Evolutionary conservation across 1,284 basidiomycete species (phyloP).

Genomic region (Marasmius fiardii): DNA sequence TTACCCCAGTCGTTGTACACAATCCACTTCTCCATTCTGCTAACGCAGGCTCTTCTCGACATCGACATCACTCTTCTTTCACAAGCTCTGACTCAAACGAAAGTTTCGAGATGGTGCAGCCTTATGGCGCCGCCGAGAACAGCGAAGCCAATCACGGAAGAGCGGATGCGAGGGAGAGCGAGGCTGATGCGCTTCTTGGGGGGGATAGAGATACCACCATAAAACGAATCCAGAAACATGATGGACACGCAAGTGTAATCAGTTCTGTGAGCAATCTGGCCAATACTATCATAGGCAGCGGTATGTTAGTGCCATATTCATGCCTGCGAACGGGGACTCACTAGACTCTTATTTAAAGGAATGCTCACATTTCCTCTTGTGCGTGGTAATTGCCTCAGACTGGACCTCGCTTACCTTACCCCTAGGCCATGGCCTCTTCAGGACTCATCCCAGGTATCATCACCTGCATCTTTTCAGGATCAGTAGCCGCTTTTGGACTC

Average conservation of each 20-base stretch:
- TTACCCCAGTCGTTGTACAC: neutral
- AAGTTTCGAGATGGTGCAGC: conserved; percentile 53
- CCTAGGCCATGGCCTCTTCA: conserved; percentile 78
- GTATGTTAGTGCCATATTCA: conserved; percentile 44
- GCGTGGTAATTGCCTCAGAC: conserved; percentile 19
- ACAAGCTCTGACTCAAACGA: neutral
- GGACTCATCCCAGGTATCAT: conserved; percentile 85
- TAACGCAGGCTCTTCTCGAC: neutral
- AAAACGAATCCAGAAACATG: conserved; percentile 31
- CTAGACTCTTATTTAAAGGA: conserved; percentile 36
- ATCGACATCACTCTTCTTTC: neutral
- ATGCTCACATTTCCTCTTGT: conserved; percentile 85
- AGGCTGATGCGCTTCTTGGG: conserved; percentile 54
- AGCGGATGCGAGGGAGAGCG: conserved; percentile 25
- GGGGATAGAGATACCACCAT: conserved; percentile 31
- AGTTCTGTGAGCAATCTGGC: conserved; percentile 76
- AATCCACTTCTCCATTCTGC: neutral
- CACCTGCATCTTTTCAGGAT: conserved; percentile 86
- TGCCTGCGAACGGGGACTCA: conserved; percentile 5
- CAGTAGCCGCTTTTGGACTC: conserved; percentile 81
- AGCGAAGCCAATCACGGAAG: conserved; percentile 18
- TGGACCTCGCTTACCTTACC: conserved; percentile 12
- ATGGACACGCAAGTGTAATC: conserved; percentile 63
- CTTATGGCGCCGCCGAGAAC: conserved; percentile 52
- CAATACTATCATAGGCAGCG: conserved; percentile 89